Evolutionary conservation across 2,329 filamentous ascomycete genomes (phyloP).

Genomic region (Penicillium rolfsii): DNA sequence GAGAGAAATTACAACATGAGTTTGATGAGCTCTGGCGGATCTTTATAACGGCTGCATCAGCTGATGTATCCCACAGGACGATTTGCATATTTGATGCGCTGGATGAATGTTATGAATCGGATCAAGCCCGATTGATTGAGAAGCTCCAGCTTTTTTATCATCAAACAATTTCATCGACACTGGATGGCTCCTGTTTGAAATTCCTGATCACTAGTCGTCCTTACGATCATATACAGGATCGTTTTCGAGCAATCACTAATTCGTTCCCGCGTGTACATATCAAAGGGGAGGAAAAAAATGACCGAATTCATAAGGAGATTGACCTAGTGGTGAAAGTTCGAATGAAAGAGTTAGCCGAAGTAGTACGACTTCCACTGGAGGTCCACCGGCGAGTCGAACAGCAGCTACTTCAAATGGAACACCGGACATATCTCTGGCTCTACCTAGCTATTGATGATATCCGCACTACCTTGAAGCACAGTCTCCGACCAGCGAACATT

Average conservation of each 20-base stretch:
- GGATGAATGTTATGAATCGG: not conserved
- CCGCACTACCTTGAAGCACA: too few relatives aligned
- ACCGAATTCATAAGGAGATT: constrained; percentile 20
- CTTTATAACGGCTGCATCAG: too few relatives aligned
- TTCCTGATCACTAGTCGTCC: constrained; percentile 28
- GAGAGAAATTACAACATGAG: too few relatives aligned
- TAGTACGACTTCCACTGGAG: not conserved
- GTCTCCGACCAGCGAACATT: too few relatives aligned
- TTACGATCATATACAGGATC: constrained; percentile 18
- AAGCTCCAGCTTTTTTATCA: constrained; percentile 11
- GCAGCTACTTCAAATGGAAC: constrained; percentile 12
- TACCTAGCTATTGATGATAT: too few relatives aligned
- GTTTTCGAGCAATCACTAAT: constrained; percentile 9
- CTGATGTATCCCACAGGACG: too few relatives aligned
- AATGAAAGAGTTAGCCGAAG: constrained; percentile 17
- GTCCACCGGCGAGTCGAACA: not conserved
- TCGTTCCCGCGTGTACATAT: constrained; percentile 16
- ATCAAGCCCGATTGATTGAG: constrained; percentile 15
- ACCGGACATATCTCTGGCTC: constrained; percentile 30
- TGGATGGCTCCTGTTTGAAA: constrained; percentile 13
- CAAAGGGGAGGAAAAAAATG: constrained; percentile 20
- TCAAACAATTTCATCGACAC: not conserved
- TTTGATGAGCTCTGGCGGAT: too few relatives aligned
- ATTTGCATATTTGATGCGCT: too few relatives aligned
- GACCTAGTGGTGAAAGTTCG: constrained; percentile 15